Base-by-base conservation (phyloP, 495 filamentous ascomycete genomes). In the Penicillium waksmanii region DNA sequence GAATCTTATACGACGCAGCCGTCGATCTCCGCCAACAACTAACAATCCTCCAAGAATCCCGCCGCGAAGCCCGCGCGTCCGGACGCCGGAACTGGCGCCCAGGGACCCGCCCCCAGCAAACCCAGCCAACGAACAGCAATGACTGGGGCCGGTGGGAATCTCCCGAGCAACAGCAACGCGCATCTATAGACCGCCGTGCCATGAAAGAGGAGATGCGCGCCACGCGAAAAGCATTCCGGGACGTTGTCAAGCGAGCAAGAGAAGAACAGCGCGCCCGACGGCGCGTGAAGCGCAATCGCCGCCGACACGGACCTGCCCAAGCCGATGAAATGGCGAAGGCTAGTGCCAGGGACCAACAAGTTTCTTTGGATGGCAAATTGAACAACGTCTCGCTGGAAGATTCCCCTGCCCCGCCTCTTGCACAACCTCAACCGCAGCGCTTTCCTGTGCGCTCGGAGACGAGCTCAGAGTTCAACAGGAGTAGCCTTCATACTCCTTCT, bases 81-180 rank as follows among this genome's bases (percentile, higher is more conserved):
- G 65, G 64, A 6, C 66, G 64, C 13, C 49, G 55, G 10, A 52
- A 62, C 49, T 76, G 74, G 74, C 59, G 67, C 15, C 40, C 54
- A 18, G 70, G 66, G 5, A 66, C 60, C 57, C 55, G 62, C 25
- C 56, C 62, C 9, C 65, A 68, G 34, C 58, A 59, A 18, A 53
- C 34, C 9, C 47, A 56, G 15, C 17, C 35, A 25, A 27, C 55
- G 7, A 36, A 57, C 36, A 49, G 63, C 17, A 65, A 48, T 17
- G 66, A 73, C 44, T 74, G 76, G 73, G 70, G 76, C 3, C 68
- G 75, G 21, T 78, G 76, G 76, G 75, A 79, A 40, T 74, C 72
- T 0, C 75, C 77, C 1, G 70, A 74, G 17, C 69, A 76, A 40
- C 70, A 73, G 11, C 64, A 73, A 40, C 71, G 69, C 8, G 70